Base-by-base conservation (phyloP, 2,329 filamentous ascomycete species). In the Penicillium aurantiogriseum region DNA sequence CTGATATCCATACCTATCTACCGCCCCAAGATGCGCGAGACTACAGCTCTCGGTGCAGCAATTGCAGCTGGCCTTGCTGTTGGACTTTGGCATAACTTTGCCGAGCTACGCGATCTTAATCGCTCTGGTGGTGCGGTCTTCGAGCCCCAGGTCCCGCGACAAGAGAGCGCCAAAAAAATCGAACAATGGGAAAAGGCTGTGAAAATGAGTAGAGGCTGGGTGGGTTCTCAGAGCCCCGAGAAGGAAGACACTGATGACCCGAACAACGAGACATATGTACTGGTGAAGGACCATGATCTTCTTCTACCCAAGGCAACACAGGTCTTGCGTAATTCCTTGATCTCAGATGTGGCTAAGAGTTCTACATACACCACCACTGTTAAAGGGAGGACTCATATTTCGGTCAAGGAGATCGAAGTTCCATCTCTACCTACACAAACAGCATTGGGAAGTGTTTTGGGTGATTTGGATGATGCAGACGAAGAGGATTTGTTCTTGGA, bases 1-100 rank as follows among this genome's bases (percentile, higher is more conserved):
- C 84, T 96, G 50, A 91, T 89, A 66, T 86, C 87, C 55, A 94
- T 96, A 65, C 88, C 88, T 29, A 89, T 96, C 59, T 86, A 92
- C 72, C 86, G 92, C 25, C 92, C 92, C 0, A 83, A 85, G 55
- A 96, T 96, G 92, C 88, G 90, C 56, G 92, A 96, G 79, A 95
- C 91, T 4, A 96, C 92, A 1, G 89, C 91, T 0, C 83, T 96
- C 2, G 92, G 92, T 27, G 91, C 92, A 15, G 92, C 92, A 47
- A 93, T 96, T 66, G 91, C 92, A 17, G 92, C 92, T 9, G 92
- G 91, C 13, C 86, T 96, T 45, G 91, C 91, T 0, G 84, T 88
- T 2, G 88, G 85, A 36, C 83, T 93, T 21, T 96, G 91, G 90
- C 82, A 84, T 58, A 83, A 85, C 69, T 85, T 94, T 54, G 83